Evolutionary conservation across 1,284 basidiomycete species (phyloP).

Genomic region (Salmacisia buchloeana): DNA sequence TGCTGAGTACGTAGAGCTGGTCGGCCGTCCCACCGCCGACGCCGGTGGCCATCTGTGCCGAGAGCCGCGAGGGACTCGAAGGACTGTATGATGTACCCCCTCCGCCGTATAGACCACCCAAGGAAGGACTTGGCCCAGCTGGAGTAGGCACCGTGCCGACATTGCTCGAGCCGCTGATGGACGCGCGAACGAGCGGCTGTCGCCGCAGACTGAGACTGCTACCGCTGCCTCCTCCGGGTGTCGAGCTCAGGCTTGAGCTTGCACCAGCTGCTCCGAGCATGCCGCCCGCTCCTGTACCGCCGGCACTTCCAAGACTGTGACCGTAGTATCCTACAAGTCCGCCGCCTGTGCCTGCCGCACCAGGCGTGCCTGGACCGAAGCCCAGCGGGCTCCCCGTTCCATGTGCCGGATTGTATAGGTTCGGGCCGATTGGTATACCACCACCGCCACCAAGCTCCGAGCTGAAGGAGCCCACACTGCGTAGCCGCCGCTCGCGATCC

Average conservation of each 20-base stretch:
- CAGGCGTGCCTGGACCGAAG: not conserved
- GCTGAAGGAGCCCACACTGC: not conserved
- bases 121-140: too few relatives aligned
- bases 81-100: conserved; percentile 32
- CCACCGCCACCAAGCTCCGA: too few relatives aligned
- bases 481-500: not conserved
- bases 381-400: not conserved
- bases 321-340: not conserved
- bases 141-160: not conserved
- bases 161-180: conserved; percentile 13
- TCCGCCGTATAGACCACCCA: too few relatives aligned
- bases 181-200: conserved; percentile 17
- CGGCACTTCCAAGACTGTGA: not conserved
- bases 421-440: too few relatives aligned
- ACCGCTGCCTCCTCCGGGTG: not conserved
- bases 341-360: not conserved
- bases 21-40: not conserved
- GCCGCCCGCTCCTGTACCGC: not conserved
- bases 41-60: conserved; percentile 24
- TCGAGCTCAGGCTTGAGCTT: not conserved
- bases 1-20: conserved; percentile 5
- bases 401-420: not conserved
- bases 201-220: conserved; percentile 12
- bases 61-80: conserved; percentile 34
- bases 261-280: not conserved